phyloP scores from a whole-genome alignment of 768 basidiomycete species.

The Gyrodon lividus region DNA sequence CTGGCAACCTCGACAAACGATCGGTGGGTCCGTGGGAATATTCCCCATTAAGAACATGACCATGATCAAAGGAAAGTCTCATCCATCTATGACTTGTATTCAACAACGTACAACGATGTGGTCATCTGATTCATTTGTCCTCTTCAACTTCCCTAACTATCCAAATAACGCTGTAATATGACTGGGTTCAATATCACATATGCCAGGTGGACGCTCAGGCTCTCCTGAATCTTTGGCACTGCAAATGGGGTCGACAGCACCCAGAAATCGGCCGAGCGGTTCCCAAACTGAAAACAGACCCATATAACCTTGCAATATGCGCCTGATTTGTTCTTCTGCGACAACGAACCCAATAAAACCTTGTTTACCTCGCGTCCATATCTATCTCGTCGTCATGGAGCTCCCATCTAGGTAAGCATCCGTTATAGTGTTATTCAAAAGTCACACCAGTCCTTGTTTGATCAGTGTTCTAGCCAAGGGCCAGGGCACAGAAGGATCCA shows the following conservation, averaged over 20 bases:
- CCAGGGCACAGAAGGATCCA: background rate
- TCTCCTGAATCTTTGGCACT: slow-evolving; percentile 2
- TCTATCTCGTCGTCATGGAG: slow-evolving; percentile 19
- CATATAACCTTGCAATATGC: slow-evolving; percentile 21
- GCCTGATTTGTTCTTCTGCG: slow-evolving; percentile 8
- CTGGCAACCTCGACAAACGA: no score
- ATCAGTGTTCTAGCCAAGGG: no score
- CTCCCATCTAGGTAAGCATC: slow-evolving; percentile 1
- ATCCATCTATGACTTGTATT: background rate
- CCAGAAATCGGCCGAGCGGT: slow-evolving; percentile 18
- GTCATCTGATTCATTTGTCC: slow-evolving; percentile 19
- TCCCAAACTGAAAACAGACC: slow-evolving; percentile 16
- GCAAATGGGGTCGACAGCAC: slow-evolving; percentile 28
- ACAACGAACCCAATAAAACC: slow-evolving; percentile 12
- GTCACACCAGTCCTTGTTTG: background rate
- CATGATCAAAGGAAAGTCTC: background rate
- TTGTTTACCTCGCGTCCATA: slow-evolving; percentile 5
- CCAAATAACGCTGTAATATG: slow-evolving; percentile 13
- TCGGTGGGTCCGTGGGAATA: slow-evolving; percentile 27
- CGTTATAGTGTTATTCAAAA: slow-evolving; percentile 2
- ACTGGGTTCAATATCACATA: slow-evolving; percentile 24
- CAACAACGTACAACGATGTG: slow-evolving; percentile 11
- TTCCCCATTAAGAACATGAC: background rate
- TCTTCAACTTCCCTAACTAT: slow-evolving; percentile 25
- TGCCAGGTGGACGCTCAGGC: slow-evolving; percentile 16